Evolutionary conservation across 2,329 filamentous ascomycete genomes (phyloP).

Genomic region (Aureobasidium sp.): DNA sequence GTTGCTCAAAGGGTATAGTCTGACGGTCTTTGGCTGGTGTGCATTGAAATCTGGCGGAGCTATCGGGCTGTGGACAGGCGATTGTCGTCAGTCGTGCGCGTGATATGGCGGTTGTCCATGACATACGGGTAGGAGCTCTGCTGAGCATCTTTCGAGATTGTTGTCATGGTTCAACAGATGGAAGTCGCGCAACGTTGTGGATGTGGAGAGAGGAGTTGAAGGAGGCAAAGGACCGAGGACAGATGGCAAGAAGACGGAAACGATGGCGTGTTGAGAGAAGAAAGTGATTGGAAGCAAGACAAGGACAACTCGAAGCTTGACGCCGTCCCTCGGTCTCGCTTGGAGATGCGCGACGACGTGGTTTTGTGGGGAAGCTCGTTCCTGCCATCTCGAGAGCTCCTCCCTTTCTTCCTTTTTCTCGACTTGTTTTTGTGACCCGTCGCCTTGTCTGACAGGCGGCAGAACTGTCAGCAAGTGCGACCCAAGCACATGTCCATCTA

Average conservation of each 20-base stretch:
- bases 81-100: neutral
- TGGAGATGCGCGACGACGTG: constrained; percentile 3
- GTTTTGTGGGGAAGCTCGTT: neutral
- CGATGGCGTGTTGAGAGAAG: neutral
- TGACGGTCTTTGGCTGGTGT: constrained; percentile 83
- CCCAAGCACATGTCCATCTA: neutral
- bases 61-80: constrained; percentile 50
- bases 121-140: constrained; percentile 66
- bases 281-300: neutral
- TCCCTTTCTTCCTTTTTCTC: neutral
- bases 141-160: constrained; percentile 66
- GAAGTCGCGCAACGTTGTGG: neutral
- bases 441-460: neutral
- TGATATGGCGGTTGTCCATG: neutral
- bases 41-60: constrained; percentile 71
- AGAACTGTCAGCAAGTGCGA: neutral
- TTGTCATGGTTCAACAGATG: constrained; percentile 57
- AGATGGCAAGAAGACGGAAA: neutral
- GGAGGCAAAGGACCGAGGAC: too few species aligned
- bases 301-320: neutral
- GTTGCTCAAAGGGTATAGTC: constrained; percentile 90
- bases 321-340: neutral
- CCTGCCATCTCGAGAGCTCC: neutral
- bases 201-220: neutral
- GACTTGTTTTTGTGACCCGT: neutral